Conservation (phyloP, 2,329 filamentous ascomycete species). For the Aspergillus sclerotialis region DNA sequence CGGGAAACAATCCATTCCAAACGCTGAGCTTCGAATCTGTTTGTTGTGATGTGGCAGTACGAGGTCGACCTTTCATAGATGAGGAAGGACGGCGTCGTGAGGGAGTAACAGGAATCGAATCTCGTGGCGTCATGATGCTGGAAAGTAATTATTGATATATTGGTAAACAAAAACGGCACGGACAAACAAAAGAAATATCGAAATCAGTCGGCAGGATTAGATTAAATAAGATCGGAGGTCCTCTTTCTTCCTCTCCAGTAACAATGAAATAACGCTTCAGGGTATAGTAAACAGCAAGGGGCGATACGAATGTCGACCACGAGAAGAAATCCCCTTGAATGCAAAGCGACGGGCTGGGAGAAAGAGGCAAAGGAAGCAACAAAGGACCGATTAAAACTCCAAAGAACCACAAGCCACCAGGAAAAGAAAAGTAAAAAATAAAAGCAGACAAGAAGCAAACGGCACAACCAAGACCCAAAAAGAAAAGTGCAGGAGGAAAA, state of each 20-base stretch:
- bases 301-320: neutral
- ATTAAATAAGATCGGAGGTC: neutral
- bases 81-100: constrained; percentile 33
- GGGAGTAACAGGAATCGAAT: constrained; percentile 17
- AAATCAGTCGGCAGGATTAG: neutral
- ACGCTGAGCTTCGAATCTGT: constrained; percentile 14
- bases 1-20: constrained; percentile 17
- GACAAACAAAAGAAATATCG: too few species aligned
- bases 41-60: constrained; percentile 22
- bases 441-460: constrained; percentile 7
- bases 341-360: neutral
- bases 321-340: neutral
- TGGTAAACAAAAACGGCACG: too few species aligned
- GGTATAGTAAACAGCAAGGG: constrained; percentile 1
- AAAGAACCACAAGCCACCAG: too few species aligned
- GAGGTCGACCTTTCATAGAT: constrained; percentile 29
- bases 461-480: too few species aligned
- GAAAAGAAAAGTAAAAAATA: constrained; percentile 6
- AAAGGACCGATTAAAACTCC: constrained; percentile 3
- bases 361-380: neutral
- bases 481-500: constrained; percentile 9
- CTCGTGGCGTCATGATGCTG: constrained; percentile 24
- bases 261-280: neutral
- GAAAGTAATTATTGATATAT: constrained; percentile 4
- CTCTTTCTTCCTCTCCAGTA: neutral